These are phyloP conservation scores for Chenopodium formosanum DNA, from an alignment of 148 eudicot genomes.

Conservation along the genomic window DNA sequence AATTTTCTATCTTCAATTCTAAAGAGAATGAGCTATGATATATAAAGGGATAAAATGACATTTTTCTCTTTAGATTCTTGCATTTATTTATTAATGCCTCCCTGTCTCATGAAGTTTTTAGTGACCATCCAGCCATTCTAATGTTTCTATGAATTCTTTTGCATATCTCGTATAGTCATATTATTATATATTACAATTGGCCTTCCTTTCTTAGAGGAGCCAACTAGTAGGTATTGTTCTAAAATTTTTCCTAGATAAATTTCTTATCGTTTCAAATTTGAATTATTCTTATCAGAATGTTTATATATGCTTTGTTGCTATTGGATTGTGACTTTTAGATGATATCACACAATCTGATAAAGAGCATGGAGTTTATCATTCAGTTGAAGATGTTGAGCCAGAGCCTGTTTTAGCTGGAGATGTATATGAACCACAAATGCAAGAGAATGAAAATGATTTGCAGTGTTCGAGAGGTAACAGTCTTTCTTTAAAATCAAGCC, in stretches of 20 bases:
- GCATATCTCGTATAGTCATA: not conserved
- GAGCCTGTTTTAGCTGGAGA: constrained; percentile 32
- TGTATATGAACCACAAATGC: constrained; percentile 31
- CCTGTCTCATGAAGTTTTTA: not conserved
- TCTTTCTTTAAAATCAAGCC: constrained; percentile 24
- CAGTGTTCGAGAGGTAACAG: constrained; percentile 29
- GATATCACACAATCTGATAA: constrained; percentile 65
- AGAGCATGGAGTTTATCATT: constrained; percentile 27
- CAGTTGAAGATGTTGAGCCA: constrained; percentile 26
- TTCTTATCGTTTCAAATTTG: not conserved
- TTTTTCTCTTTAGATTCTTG: not conserved
- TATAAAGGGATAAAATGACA: not conserved
- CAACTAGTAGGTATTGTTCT: not conserved
- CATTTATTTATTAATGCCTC: not conserved
- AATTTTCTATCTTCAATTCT: not conserved
- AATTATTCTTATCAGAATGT: not conserved
- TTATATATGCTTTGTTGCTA: constrained; percentile 13
- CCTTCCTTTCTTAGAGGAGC: not conserved
- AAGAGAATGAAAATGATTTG: constrained; percentile 23
- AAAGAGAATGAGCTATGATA: not conserved
- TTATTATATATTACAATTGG: not conserved
- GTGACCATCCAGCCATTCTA: not conserved
- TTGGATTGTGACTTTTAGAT: constrained; percentile 49
- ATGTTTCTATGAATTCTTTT: not conserved
- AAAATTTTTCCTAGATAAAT: not conserved